These are phyloP conservation scores for Tuctoria greenei DNA, from an alignment of 176 grass and related monocot genomes.

Conservation along the genomic window DNA sequence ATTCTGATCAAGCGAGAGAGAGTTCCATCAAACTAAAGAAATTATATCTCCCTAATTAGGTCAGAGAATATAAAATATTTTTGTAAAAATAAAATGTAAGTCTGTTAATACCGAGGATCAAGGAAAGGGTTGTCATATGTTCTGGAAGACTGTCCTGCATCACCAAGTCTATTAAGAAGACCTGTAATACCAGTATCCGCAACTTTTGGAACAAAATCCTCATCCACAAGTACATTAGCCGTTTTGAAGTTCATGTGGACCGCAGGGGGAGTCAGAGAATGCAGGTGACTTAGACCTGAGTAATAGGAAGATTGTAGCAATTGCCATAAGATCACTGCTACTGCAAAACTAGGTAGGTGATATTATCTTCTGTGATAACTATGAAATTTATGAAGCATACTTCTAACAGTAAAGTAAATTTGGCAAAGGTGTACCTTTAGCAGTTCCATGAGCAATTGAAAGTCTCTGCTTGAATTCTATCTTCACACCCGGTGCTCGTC, in stretches of 20 bases:
- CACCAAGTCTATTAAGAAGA: constrained; percentile 69
- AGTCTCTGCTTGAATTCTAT: constrained; percentile 97
- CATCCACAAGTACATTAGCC: constrained; percentile 86
- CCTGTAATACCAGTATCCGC: constrained; percentile 65
- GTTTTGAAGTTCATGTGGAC: constrained; percentile 96
- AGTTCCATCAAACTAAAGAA: constrained; percentile 11
- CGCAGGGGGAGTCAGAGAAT: constrained; percentile 76
- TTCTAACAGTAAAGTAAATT: not conserved
- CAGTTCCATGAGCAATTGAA: constrained; percentile 86
- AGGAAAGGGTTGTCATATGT: constrained; percentile 62
- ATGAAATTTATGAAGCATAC: not conserved
- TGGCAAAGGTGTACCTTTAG: constrained; percentile 64
- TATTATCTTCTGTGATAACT: not conserved
- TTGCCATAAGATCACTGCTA: constrained; percentile 4
- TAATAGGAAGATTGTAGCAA: constrained; percentile 26
- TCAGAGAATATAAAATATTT: constrained; percentile 10
- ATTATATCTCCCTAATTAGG: constrained; percentile 9
- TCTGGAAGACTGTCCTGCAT: constrained; percentile 47
- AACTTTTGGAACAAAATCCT: constrained; percentile 78
- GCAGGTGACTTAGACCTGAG: constrained; percentile 73
- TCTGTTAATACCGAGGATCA: constrained; percentile 71
- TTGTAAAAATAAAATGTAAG: constrained; percentile 3
- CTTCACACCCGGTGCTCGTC: constrained; percentile 45
- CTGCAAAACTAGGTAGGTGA: not conserved
- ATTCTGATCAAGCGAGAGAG: constrained; percentile 47